Evolutionary conservation across 2,329 filamentous ascomycete genomes (phyloP).

Genomic region (Aspergillus puulaauensis): DNA sequence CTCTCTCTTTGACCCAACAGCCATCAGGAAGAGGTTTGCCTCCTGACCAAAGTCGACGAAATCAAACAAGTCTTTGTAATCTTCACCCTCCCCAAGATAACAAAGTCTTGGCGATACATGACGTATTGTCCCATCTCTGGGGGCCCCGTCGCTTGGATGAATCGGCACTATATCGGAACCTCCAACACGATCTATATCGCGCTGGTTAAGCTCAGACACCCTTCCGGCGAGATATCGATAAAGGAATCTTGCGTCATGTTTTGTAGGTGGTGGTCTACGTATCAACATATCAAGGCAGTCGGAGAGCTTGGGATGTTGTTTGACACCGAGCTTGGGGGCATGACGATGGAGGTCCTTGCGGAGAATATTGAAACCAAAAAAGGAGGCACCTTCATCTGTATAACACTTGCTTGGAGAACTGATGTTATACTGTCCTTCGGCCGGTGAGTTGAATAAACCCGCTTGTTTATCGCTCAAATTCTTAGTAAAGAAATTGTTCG

Average conservation of each 20-base stretch:
- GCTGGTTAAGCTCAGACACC: constrained; percentile 68
- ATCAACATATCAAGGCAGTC: constrained; percentile 74
- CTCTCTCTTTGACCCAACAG: constrained; percentile 86
- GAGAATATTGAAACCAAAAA: constrained; percentile 80
- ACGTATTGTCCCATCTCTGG: constrained; percentile 47
- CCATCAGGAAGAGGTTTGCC: constrained; percentile 84
- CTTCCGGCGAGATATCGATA: constrained; percentile 84
- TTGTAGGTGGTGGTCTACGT: constrained; percentile 67
- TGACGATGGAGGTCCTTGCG: constrained; percentile 74
- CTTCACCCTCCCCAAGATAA: constrained; percentile 71
- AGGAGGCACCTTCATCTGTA: constrained; percentile 71
- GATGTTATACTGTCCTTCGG: constrained; percentile 59
- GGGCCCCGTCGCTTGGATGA: constrained; percentile 27
- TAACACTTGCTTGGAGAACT: constrained; percentile 77
- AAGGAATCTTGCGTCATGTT: constrained; percentile 64
- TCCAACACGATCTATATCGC: constrained; percentile 60
- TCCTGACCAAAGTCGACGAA: constrained; percentile 91
- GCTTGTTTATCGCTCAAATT: background rate
- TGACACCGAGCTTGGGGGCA: constrained; percentile 82
- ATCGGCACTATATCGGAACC: constrained; percentile 73
- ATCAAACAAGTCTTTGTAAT: constrained; percentile 90
- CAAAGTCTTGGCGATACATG: constrained; percentile 69
- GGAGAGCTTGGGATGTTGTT: constrained; percentile 73
- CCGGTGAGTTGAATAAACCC: background rate
- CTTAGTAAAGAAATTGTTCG: background rate